These are phyloP conservation scores for Ophiostoma sp. DNA, from an alignment of 2,329 filamentous ascomycete species.

Conservation along the genomic window DNA sequence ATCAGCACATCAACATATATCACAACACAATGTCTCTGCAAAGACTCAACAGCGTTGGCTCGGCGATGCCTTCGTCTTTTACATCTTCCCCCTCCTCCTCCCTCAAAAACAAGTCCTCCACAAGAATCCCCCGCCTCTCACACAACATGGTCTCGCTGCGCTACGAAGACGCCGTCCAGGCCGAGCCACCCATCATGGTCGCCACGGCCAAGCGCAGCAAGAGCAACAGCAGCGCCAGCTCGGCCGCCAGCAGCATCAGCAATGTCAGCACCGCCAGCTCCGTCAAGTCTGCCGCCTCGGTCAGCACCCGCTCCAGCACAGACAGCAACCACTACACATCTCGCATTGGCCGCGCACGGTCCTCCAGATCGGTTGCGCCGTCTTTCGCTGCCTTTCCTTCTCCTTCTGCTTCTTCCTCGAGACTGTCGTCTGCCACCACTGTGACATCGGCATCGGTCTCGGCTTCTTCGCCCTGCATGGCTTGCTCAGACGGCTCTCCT, in stretches of 20 bases:
- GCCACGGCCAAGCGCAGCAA: slow-evolving; percentile 29
- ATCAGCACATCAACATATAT: not conserved
- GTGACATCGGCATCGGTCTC: not conserved
- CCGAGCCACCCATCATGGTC: slow-evolving; percentile 53
- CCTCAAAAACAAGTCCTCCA: slow-evolving; percentile 22
- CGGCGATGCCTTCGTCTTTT: slow-evolving; percentile 29
- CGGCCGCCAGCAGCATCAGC: slow-evolving; percentile 30
- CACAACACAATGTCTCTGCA: slow-evolving; percentile 37
- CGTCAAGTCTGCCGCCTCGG: not conserved
- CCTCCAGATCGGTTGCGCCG: slow-evolving; percentile 13
- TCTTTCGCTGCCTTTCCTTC: slow-evolving; percentile 1
- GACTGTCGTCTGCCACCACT: not conserved
- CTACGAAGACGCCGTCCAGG: slow-evolving; percentile 57
- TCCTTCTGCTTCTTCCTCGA: not conserved
- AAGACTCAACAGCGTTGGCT: slow-evolving; percentile 42
- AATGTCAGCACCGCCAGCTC: slow-evolving; percentile 29
- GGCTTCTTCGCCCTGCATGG: not conserved
- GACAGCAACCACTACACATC: slow-evolving; percentile 29
- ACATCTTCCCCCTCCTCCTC: not conserved
- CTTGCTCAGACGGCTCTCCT: not conserved
- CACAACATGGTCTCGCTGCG: slow-evolving; percentile 47
- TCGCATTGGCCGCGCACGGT: not conserved
- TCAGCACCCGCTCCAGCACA: slow-evolving; percentile 29
- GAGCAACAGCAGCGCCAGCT: not conserved
- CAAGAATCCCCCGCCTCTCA: slow-evolving; percentile 39